phyloP scores from a whole-genome alignment of 306 rosid genomes.

The Oxytropis ochrocephala region DNA sequence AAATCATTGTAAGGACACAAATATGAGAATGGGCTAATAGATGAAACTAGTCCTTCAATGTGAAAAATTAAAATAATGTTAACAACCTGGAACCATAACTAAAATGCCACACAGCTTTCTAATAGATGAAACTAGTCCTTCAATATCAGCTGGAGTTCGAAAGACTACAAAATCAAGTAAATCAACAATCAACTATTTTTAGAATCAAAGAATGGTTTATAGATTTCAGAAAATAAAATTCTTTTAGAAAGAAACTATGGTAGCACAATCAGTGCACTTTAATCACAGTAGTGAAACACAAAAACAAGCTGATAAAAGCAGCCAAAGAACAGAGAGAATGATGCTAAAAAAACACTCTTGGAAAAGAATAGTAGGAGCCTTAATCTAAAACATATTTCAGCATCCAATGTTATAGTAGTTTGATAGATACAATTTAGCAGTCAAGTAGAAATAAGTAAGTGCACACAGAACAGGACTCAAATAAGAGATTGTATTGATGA shows the following conservation, averaged over 20 bases:
- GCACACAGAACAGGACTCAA: too few species aligned
- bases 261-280: not conserved
- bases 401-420: constrained; percentile 1
- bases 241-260: constrained; percentile 8
- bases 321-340: not conserved
- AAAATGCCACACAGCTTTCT: constrained; percentile 74
- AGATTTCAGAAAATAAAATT: not conserved
- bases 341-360: not conserved
- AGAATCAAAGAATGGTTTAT: constrained; percentile 5
- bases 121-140: constrained; percentile 61
- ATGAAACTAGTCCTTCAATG: too few species aligned
- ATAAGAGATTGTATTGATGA: too few species aligned
- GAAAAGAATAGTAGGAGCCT: not conserved
- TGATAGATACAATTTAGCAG: too few species aligned
- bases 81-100: constrained; percentile 81
- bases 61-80: constrained; percentile 15
- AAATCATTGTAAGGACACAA: constrained; percentile 15
- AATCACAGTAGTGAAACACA: not conserved
- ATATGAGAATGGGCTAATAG: not conserved
- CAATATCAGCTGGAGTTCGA: constrained; percentile 47
- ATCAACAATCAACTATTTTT: constrained; percentile 18
- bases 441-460: too few species aligned
- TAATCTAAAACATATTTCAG: not conserved
- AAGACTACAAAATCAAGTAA: constrained; percentile 49
- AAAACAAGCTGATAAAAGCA: constrained; percentile 3